Evolutionary conservation across 768 basidiomycete species (phyloP).

Genomic region (Trametes villosa): DNA sequence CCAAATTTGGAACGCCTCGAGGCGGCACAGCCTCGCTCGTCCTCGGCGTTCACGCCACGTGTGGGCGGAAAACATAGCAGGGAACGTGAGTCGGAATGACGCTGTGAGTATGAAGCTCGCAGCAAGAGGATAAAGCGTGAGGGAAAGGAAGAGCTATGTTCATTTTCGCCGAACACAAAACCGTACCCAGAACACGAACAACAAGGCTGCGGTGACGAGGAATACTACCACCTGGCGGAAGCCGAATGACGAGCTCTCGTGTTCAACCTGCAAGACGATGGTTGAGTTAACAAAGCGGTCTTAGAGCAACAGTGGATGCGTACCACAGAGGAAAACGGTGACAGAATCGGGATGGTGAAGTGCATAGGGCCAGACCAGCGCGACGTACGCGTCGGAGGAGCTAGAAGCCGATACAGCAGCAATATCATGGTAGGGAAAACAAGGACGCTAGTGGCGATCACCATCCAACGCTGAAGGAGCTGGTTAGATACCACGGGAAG

Average conservation of each 20-base stretch:
- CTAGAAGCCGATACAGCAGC: not conserved
- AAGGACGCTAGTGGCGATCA: not conserved
- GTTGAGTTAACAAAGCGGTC: not conserved
- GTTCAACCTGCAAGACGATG: not conserved
- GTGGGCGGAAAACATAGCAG: too few relatives aligned
- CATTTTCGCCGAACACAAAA: not conserved
- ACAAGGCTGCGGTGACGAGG: not conserved
- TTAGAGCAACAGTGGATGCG: not conserved
- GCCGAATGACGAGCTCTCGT: conserved; percentile 5
- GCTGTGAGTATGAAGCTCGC: too few relatives aligned
- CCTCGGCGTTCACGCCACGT: not conserved
- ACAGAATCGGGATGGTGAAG: conserved; percentile 10
- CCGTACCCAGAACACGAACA: not conserved
- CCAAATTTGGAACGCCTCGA: conserved; percentile 8
- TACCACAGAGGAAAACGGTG: conserved; percentile 8
- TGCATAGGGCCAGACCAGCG: not conserved
- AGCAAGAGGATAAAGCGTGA: too few relatives aligned
- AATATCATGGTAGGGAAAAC: not conserved
- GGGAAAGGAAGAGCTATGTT: too few relatives aligned
- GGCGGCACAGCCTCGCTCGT: too few relatives aligned
- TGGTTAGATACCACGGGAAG: not conserved
- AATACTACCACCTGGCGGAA: not conserved
- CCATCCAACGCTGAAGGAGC: not conserved
- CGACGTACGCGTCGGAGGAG: not conserved
- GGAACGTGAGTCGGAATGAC: not conserved